Evolutionary conservation across 192 early-diverging fungal genomes (phyloP).

Genomic region (Phycomyces blakesleeanus): DNA sequence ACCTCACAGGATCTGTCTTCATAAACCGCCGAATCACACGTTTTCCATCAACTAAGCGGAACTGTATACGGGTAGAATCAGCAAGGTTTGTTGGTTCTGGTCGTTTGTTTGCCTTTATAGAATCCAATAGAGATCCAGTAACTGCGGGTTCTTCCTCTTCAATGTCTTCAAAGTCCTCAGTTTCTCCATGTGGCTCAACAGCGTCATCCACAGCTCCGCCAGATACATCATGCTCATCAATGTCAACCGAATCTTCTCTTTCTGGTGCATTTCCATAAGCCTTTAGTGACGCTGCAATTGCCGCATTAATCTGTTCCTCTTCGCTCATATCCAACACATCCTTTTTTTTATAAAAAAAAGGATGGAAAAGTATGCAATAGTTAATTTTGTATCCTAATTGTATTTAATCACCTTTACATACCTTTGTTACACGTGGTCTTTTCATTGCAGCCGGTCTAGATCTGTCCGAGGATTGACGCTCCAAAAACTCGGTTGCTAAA

Average conservation of each 20-base stretch:
- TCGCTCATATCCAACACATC: constrained; percentile 74
- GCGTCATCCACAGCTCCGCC: background rate
- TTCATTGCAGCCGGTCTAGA: constrained; percentile 20
- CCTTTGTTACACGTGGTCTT: constrained; percentile 29
- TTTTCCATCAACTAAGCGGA: constrained; percentile 78
- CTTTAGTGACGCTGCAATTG: constrained; percentile 71
- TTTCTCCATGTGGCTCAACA: constrained; percentile 6
- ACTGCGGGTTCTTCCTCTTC: constrained; percentile 4
- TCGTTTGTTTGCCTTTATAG: constrained; percentile 41
- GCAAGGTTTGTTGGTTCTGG: constrained; percentile 48
- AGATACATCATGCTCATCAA: background rate
- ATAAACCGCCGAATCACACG: constrained; percentile 73
- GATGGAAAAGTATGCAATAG: background rate
- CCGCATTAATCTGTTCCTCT: constrained; percentile 84
- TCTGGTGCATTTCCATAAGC: constrained; percentile 6
- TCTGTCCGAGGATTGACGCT: constrained; percentile 23
- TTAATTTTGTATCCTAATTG: too few relatives aligned
- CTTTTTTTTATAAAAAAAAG: constrained; percentile 11
- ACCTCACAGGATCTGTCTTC: constrained; percentile 66
- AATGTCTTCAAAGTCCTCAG: constrained; percentile 25
- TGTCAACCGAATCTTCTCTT: background rate
- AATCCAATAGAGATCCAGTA: constrained; percentile 34
- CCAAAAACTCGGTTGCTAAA: constrained; percentile 60
- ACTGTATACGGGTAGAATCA: constrained; percentile 73
- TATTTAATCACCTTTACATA: constrained; percentile 25